Percentiles rank a stretch among this genome's conserved stretches.
These are phyloP conservation scores for Pythium guiyangense DNA, from an alignment of 352 stramenopile species.

Conservation along the genomic window DNA sequence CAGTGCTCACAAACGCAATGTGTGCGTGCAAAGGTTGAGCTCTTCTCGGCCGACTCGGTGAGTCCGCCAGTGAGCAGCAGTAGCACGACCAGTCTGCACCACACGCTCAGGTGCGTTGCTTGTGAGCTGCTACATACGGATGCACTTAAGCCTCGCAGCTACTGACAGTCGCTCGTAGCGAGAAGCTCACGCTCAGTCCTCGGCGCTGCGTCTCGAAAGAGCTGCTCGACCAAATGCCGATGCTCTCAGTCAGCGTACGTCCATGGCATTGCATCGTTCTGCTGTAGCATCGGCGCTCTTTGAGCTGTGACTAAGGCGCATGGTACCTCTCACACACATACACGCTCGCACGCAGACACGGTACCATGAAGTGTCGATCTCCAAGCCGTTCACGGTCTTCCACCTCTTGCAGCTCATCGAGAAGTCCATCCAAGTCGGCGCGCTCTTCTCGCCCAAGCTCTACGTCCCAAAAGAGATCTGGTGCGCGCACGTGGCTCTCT, in stretches of 20 bases:
- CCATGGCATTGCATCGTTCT: neutral
- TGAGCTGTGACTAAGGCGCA: neutral
- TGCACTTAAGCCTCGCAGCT: too few species aligned
- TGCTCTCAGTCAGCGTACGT: constrained; percentile 51
- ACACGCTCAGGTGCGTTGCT: constrained; percentile 6
- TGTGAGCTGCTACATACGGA: neutral
- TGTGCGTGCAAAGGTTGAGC: constrained; percentile 16
- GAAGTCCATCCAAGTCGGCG: constrained; percentile 70
- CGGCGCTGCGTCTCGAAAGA: constrained; percentile 61
- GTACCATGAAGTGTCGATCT: constrained; percentile 50
- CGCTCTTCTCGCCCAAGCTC: constrained; percentile 65
- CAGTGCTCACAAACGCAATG: neutral
- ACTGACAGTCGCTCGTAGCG: constrained; percentile 7
- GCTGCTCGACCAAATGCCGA: constrained; percentile 65
- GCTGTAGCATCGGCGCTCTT: neutral
- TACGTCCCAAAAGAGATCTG: constrained; percentile 81
- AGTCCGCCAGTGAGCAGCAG: neutral
- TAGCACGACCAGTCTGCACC: constrained; percentile 5
- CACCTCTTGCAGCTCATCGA: constrained; percentile 80
- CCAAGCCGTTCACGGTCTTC: constrained; percentile 64
- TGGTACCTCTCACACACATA: neutral
- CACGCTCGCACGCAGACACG: constrained; percentile 25
- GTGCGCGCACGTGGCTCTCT: constrained; percentile 10
- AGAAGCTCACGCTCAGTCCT: constrained; percentile 28
- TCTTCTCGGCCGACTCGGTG: constrained; percentile 18